Percentiles rank a stretch among this genome's conserved stretches.
phyloP scores from a whole-genome alignment of 2,329 filamentous ascomycete genomes.

The Fonsecaea nubica region DNA sequence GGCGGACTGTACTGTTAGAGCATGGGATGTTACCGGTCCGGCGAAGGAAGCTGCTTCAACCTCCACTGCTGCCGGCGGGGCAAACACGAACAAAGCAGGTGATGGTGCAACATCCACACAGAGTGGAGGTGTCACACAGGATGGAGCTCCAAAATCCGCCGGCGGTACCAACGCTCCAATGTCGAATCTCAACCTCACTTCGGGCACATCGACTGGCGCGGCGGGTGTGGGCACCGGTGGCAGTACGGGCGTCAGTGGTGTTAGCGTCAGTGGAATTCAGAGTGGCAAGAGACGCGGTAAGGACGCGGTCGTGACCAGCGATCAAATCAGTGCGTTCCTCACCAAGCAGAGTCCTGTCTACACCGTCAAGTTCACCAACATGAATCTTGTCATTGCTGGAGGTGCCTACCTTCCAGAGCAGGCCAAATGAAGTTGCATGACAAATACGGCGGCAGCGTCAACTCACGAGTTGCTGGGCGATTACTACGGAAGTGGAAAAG shows the following conservation, averaged over 20 bases:
- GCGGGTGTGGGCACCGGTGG: constrained; percentile 51
- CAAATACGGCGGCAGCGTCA: not conserved
- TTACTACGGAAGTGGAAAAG: not conserved
- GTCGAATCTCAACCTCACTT: constrained; percentile 23
- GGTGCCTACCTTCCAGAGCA: constrained; percentile 67
- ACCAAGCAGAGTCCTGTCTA: constrained; percentile 97
- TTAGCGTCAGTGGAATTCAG: constrained; percentile 57
- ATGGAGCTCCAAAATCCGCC: constrained; percentile 14
- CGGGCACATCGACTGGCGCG: constrained; percentile 55
- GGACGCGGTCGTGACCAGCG: constrained; percentile 85
- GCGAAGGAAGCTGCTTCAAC: constrained; percentile 60
- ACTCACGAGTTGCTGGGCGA: not conserved
- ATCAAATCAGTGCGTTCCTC: constrained; percentile 92
- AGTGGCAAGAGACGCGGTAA: constrained; percentile 75
- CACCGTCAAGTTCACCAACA: constrained; percentile 89
- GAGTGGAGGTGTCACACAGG: constrained; percentile 1
- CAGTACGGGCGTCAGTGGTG: constrained; percentile 12
- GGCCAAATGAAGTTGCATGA: constrained; percentile 24
- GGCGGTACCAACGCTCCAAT: constrained; percentile 13
- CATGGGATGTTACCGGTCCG: constrained; percentile 87
- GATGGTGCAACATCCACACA: not conserved
- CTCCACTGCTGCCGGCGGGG: constrained; percentile 55
- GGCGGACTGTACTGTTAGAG: constrained; percentile 87
- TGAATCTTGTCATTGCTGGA: constrained; percentile 90
- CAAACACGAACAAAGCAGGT: constrained; percentile 4